These are phyloP conservation scores for Coprinellus aureogranulatus DNA, from an alignment of 768 basidiomycete species.

Conservation along the genomic window DNA sequence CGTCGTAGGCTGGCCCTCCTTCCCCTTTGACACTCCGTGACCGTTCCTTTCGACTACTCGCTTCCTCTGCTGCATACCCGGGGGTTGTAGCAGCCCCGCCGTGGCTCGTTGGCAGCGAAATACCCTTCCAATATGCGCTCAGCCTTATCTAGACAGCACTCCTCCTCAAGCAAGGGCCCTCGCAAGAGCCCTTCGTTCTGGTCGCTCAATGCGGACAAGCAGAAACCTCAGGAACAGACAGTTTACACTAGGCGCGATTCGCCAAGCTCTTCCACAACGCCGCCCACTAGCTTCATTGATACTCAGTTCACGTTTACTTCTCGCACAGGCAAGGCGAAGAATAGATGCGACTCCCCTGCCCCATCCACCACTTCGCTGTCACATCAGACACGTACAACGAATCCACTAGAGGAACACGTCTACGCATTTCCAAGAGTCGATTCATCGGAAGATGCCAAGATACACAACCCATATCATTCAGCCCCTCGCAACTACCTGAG, in stretches of 20 bases:
- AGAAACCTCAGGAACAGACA: conserved; percentile 24
- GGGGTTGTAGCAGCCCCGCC: neutral
- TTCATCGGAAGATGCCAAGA: conserved; percentile 25
- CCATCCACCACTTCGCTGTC: conserved; percentile 15
- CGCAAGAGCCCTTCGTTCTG: conserved; percentile 58
- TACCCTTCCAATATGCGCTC: conserved; percentile 32
- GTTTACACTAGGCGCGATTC: conserved; percentile 19
- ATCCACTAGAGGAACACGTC: conserved; percentile 23
- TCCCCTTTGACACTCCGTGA: no score
- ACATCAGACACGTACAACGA: neutral
- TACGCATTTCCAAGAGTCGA: conserved; percentile 44
- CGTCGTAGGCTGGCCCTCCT: no score
- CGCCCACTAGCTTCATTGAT: conserved; percentile 40
- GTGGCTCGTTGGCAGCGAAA: conserved; percentile 6
- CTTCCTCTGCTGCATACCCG: conserved; percentile 2
- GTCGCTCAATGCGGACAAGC: conserved; percentile 52
- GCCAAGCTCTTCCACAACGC: conserved; percentile 26
- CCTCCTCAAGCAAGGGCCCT: conserved; percentile 39
- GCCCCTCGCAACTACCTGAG: conserved; percentile 38
- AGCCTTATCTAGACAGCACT: conserved; percentile 35
- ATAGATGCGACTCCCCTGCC: conserved; percentile 5
- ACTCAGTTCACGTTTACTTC: neutral
- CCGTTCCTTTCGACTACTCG: conserved; percentile 3
- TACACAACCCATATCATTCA: conserved; percentile 19
- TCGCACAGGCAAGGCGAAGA: neutral